Evolutionary conservation across 306 rosid genomes (phyloP), one percentile per base, ranked within the genome.

Genomic region (Cyclanthera cordifolia): DNA sequence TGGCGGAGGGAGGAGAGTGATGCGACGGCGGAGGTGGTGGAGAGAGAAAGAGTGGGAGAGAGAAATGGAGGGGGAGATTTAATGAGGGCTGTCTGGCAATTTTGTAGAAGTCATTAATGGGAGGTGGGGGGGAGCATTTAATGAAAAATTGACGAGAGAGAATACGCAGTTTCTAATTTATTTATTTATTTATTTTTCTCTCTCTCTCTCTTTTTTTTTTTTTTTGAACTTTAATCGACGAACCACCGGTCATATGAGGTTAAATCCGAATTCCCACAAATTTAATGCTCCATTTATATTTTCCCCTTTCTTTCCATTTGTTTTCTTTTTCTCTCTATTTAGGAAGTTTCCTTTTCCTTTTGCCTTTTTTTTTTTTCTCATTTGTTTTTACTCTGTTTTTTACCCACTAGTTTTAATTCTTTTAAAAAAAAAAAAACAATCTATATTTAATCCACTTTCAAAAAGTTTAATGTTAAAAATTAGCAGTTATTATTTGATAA

Each of bases 21-120:
- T 15, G 52, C 5, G 58, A 17, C 12, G 53, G 64, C 43, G 48
- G 11, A 17, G 24, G 72, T 24, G 56, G 17, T 24, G 50, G 24
- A 52, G 58, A 49, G 12, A 28, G 32, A 49, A 17, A 50, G 53
- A 2, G 55, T 8, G 43, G 41, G 51, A 70, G 73, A 69, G 73
- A 49, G 45, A 37, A 19, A 43, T 34, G 43, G n/a, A n/a, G n/a
- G n/a, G n/a, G 34, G 53, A 9, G 16, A 0, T 67, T 75, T 60
- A 82, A 78, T 75, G 78, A 10, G 69, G 50, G 13, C 55, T 71
- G 80, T 75, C 82, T 78, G 75, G 75, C 81, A 68, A 67, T 67
- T 73, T 68, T 25, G 52, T 50, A 51, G 82, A n/a, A 67, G 49
- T 57, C 74, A 77, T 73, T 77, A 70, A 77, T 28, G 53, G 76